Evolutionary conservation across 805 yeast species (phyloP).

Genomic region (Kregervanrija delftensis): DNA sequence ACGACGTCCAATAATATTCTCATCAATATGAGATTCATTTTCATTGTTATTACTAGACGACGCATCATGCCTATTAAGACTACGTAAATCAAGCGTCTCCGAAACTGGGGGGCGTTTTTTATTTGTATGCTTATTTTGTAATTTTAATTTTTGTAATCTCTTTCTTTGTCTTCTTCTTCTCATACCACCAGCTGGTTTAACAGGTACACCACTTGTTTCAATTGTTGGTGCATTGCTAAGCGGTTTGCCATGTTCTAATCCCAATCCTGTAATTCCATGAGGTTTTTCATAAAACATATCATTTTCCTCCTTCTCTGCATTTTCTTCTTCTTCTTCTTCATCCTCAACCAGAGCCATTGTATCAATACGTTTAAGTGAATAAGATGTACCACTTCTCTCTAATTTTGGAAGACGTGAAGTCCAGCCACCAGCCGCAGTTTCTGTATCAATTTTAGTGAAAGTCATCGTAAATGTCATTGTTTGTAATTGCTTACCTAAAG

Average conservation of each 20-base stretch:
- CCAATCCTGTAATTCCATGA: slow-evolving; percentile 2
- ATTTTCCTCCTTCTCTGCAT: slow-evolving; percentile 18
- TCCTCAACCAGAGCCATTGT: slow-evolving; percentile 33
- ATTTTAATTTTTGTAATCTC: slow-evolving; percentile 22
- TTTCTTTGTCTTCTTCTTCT: slow-evolving; percentile 48
- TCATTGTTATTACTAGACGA: slow-evolving; percentile 1
- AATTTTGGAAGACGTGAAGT: slow-evolving; percentile 77
- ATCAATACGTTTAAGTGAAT: slow-evolving; percentile 78
- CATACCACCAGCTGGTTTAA: slow-evolving; percentile 72
- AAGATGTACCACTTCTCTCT: slow-evolving; percentile 64
- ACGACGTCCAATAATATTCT: not conserved
- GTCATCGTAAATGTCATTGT: slow-evolving; percentile 92
- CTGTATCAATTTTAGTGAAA: slow-evolving; percentile 61
- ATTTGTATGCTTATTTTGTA: slow-evolving; percentile 26
- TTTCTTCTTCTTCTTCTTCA: slow-evolving; percentile 13
- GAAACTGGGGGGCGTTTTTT: slow-evolving; percentile 27
- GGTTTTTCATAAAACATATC: not conserved
- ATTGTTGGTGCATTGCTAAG: slow-evolving; percentile 6
- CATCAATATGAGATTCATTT: not conserved
- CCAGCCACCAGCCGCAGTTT: slow-evolving; percentile 74
- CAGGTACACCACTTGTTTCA: slow-evolving; percentile 34
- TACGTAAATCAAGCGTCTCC: slow-evolving; percentile 11
- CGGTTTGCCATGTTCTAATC: slow-evolving; percentile 6
- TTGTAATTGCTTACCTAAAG: slow-evolving; percentile 80
- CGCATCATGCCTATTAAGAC: slow-evolving; percentile 7